Percentiles rank a stretch among this genome's conserved stretches.
These are phyloP conservation scores for Corynascus novoguineensis DNA, from an alignment of 495 filamentous ascomycete genomes.

Conservation along the genomic window DNA sequence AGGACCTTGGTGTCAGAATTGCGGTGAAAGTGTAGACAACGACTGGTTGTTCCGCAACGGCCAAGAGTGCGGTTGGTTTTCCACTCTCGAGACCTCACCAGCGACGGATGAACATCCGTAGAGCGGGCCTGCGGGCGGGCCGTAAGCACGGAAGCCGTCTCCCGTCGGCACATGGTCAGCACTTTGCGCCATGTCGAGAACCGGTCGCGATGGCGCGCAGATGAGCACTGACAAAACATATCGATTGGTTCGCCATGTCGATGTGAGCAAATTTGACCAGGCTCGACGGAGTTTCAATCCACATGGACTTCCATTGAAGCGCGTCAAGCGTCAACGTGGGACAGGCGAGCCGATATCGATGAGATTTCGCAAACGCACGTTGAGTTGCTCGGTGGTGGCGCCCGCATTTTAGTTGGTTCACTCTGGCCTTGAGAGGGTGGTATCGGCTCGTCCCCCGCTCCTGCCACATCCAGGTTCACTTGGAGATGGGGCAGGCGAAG, in stretches of 20 bases:
- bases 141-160: background rate
- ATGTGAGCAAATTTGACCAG: background rate
- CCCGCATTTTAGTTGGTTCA: background rate
- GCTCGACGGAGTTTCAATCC: background rate
- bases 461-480: constrained; percentile 3
- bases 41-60: background rate
- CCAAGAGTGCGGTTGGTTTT: no score
- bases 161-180: background rate
- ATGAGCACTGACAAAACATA: background rate
- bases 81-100: no score
- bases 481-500: constrained; percentile 5
- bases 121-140: background rate
- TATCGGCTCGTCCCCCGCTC: background rate
- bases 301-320: background rate
- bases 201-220: background rate
- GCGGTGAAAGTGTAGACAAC: background rate
- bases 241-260: background rate
- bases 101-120: no score
- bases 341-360: background rate
- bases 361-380: background rate
- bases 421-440: no score
- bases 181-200: background rate
- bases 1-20: background rate
- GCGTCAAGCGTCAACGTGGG: background rate
- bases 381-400: background rate